Evolutionary conservation across 495 filamentous ascomycete species (phyloP).

Genomic region (Chaetomium fimeti): DNA sequence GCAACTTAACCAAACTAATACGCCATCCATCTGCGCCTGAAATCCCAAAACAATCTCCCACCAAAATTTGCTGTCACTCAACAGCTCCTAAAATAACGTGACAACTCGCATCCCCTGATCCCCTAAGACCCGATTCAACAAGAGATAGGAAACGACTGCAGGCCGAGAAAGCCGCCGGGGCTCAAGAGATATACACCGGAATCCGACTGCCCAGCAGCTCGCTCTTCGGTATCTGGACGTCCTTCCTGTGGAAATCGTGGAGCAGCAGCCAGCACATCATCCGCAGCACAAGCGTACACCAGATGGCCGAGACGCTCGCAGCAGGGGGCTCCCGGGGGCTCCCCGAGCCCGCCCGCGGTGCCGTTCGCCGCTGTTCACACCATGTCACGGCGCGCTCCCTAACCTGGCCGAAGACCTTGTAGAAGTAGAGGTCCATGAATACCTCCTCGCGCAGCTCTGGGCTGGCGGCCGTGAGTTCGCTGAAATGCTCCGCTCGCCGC

Average conservation of each 20-base stretch:
- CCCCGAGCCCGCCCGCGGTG: conserved; percentile 15
- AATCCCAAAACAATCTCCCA: too few species aligned
- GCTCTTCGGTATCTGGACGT: conserved; percentile 47
- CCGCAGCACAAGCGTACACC: conserved; percentile 50
- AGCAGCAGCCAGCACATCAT: conserved; percentile 55
- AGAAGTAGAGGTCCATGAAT: conserved; percentile 47
- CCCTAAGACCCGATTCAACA: too few species aligned
- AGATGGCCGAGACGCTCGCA: conserved; percentile 35
- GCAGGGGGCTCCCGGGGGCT: conserved; percentile 14
- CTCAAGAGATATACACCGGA: conserved; percentile 45
- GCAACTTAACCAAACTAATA: too few species aligned
- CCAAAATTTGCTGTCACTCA: too few species aligned
- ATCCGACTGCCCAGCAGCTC: conserved; percentile 48
- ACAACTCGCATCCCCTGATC: too few species aligned
- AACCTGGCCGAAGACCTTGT: conserved; percentile 37
- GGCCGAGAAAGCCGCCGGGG: background rate
- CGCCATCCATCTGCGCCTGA: too few species aligned
- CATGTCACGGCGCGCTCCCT: conserved; percentile 29
- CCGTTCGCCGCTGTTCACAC: conserved; percentile 22
- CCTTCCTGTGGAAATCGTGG: conserved; percentile 51
- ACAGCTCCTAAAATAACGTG: too few species aligned
- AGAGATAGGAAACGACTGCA: too few species aligned
- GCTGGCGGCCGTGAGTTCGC: conserved; percentile 37
- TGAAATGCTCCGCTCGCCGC: conserved; percentile 26
- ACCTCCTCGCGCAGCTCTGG: conserved; percentile 42